Base-by-base conservation (phyloP, 176 grass and related monocot species). In the barley (Hordeum vulgare) region DNA sequence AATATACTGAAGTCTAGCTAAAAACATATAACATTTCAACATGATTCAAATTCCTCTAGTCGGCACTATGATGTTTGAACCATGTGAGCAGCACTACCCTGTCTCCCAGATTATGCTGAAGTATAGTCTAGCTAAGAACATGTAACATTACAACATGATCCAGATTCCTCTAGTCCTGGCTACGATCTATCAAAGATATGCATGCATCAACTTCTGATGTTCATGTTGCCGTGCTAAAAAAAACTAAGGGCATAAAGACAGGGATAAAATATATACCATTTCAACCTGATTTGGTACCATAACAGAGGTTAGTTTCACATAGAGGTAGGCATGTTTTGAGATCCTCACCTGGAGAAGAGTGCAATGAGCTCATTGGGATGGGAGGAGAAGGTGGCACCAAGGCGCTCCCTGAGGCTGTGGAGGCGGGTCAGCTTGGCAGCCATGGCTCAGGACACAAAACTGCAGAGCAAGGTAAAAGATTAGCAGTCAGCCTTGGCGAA, bases 281-380 rank as follows among this genome's bases (percentile, higher is more conserved):
- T 70, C 18, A 84, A 63, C 70, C 35, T 57, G 20, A 3, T 85
- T 21, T 21, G 45, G 17, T 23, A 29, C 13, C 11, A 67, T 18
- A 12, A 39, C 11, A 33, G 49, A 84, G 69, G 0, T 72, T 8
- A 79, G 11, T 29, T 57, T 5, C 3, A 53, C 11, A 61, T 10
- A 36, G 12, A 83, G 74, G 26, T 65, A 47, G n/a, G 37, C 56
- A 90, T 33, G n/a, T n/a, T 88, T 60, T 82, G 10, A 78, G 66
- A 56, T 75, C 53, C 66, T 71, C 54, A 98, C 96, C 67, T 96
- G 4, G 96, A 92, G 13, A 99, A 99, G 65, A 99, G 88, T n/a
- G 96, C 89, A 49, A 99, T 91, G 81, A 99, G 69, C 78, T 99
- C 96, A 84, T 99, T 99, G 17, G 96, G 96, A 74, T 96, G 93